phyloP scores from a whole-genome alignment of 306 rosid genomes.

The Citrullus colocynthis region DNA sequence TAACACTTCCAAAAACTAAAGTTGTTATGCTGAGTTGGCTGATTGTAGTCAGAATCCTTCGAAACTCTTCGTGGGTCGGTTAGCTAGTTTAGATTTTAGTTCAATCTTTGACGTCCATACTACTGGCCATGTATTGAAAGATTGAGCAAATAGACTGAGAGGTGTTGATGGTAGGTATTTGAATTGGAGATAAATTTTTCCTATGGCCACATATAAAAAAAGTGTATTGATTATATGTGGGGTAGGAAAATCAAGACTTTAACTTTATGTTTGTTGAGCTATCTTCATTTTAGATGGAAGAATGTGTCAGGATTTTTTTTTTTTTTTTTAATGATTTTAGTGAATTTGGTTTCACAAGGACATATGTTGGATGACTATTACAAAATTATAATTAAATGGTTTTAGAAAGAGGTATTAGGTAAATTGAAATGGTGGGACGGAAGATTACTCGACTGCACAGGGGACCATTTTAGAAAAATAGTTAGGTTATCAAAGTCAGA shows the following conservation, averaged over 20 bases:
- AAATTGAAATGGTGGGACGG: too few species aligned
- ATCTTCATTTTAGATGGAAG: not conserved
- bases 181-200: not conserved
- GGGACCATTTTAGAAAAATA: too few species aligned
- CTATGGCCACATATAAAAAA: not conserved
- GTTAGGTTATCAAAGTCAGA: too few species aligned
- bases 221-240: too few species aligned
- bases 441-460: too few species aligned
- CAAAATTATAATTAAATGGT: not conserved
- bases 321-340: not conserved
- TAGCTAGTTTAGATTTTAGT: not conserved
- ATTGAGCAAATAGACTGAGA: not conserved
- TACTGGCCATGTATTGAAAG: not conserved
- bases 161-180: not conserved
- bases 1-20: not conserved
- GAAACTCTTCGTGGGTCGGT: not conserved
- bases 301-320: not conserved
- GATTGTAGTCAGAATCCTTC: not conserved
- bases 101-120: not conserved
- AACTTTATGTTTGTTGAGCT: too few species aligned
- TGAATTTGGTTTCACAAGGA: not conserved
- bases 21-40: not conserved
- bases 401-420: not conserved
- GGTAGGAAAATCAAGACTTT: too few species aligned
- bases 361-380: not conserved